phyloP scores from a whole-genome alignment of 495 filamentous ascomycete species.

The Aspergillus taichungensis region DNA sequence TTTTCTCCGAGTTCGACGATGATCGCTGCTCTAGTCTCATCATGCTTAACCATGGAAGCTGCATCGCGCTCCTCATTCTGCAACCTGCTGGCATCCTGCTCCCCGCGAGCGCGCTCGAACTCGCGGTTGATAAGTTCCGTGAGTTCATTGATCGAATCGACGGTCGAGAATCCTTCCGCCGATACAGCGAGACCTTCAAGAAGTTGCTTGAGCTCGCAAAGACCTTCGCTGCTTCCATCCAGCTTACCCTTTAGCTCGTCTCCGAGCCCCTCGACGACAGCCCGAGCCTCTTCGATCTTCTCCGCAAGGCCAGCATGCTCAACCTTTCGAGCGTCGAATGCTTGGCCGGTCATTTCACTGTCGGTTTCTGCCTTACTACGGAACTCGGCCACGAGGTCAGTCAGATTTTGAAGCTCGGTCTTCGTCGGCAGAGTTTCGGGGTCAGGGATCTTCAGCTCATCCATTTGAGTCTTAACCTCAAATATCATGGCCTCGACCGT shows the following conservation, averaged over 20 bases:
- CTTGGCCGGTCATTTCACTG: conserved; percentile 64
- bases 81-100: conserved; percentile 58
- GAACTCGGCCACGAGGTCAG: conserved; percentile 61
- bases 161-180: conserved; percentile 47
- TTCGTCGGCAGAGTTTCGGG: conserved; percentile 54
- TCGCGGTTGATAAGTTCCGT: conserved; percentile 70
- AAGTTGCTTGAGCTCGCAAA: conserved; percentile 49
- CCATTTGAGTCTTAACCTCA: conserved; percentile 68
- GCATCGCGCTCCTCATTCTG: conserved; percentile 73
- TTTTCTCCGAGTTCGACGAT: conserved; percentile 51
- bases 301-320: conserved; percentile 52
- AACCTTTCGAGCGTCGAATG: conserved; percentile 66
- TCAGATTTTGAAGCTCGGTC: conserved; percentile 53
- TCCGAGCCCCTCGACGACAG: conserved; percentile 49
- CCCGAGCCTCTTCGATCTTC: conserved; percentile 50
- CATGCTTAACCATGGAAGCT: conserved; percentile 57
- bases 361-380: conserved; percentile 58
- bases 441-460: conserved; percentile 59
- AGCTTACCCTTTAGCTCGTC: conserved; percentile 58
- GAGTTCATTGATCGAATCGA: conserved; percentile 66
- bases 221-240: conserved; percentile 44
- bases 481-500: conserved; percentile 67
- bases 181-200: conserved; percentile 54
- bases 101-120: conserved; percentile 67
- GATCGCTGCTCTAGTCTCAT: conserved; percentile 48